Evolutionary conservation across 768 basidiomycete genomes (phyloP), one percentile per base, ranked within the genome.

Genomic region (Melanogaster broomeanus): DNA sequence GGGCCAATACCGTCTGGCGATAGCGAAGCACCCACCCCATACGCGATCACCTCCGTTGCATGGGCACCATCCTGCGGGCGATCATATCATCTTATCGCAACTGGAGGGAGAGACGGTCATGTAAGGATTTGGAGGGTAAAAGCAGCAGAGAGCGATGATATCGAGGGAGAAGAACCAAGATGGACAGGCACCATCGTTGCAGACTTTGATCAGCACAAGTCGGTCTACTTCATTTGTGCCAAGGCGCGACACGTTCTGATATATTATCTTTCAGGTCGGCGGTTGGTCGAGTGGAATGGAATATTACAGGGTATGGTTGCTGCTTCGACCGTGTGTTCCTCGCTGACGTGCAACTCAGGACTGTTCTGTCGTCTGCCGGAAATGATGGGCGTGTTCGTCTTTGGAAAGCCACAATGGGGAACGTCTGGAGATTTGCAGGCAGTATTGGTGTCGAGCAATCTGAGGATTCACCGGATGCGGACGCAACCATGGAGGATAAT

Each of bases 31-130:
- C 70, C 77, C 10, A 68, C 76, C 13, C 73, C 79, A 3, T 83
- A 75, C 35, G 82, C 95, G 2, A 81, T 96, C 44, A 90, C 88
- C 0, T 85, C 87, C 27, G 81, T 98, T 31, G 77, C 93, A 15
- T 99, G 95, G 95, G 93, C 96, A 0, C 91, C 97, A 0, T 88
- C 88, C 0, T 96, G 93, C 53, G 97, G 96, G 6, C 80, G 97
- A 24, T 90, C 90, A 1, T 96, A 93, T 69, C 96, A 98, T 62
- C 87, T 98, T 34, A 79, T 98, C 52, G 97, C 96, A 2, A 91
- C 93, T 0, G 97, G 94, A 15, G 77, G 84, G 27, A 78, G 93
- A 27, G 94, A 97, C 65, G 93, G 94, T 2, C 80, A 82, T 40
- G 93, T 98, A 12, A 73, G 93, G 55, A 90, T 99, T 56, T 98